These are phyloP conservation scores for Geotrichum bryndzae DNA, from an alignment of 1,139 yeast genomes.

Conservation along the genomic window DNA sequence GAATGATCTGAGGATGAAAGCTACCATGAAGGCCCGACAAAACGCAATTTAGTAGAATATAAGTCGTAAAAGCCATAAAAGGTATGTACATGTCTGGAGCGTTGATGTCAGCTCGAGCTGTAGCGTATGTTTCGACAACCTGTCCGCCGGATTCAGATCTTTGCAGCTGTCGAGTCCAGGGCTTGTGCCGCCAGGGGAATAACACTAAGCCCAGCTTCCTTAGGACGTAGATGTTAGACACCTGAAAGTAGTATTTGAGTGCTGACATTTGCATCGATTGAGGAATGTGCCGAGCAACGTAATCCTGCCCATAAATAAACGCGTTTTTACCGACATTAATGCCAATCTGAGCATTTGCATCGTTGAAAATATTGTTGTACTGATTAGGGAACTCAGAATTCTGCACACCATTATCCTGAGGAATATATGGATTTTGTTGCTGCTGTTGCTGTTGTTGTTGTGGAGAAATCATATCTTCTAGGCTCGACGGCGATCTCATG, in stretches of 20 bases:
- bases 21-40: constrained; percentile 83
- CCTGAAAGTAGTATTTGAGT: constrained; percentile 81
- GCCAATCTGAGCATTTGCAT: constrained; percentile 80
- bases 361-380: constrained; percentile 50
- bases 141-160: constrained; percentile 34
- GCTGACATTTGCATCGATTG: constrained; percentile 40
- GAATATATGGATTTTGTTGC: constrained; percentile 10
- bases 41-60: constrained; percentile 76
- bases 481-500: constrained; percentile 36
- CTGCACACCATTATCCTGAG: constrained; percentile 1
- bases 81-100: constrained; percentile 98
- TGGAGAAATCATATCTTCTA: constrained; percentile 23
- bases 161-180: constrained; percentile 42
- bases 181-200: constrained; percentile 80
- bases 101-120: constrained; percentile 77
- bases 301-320: constrained; percentile 61
- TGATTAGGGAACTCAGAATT: constrained; percentile 8
- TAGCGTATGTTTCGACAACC: constrained; percentile 49
- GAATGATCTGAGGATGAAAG: constrained; percentile 89
- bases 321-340: constrained; percentile 86
- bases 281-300: constrained; percentile 57
- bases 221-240: constrained; percentile 80
- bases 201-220: constrained; percentile 65
- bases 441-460: constrained; percentile 18
- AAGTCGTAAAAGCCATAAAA: constrained; percentile 83